phyloP scores from a whole-genome alignment of 129 eudicot species.

The Flaveria bidentis region DNA sequence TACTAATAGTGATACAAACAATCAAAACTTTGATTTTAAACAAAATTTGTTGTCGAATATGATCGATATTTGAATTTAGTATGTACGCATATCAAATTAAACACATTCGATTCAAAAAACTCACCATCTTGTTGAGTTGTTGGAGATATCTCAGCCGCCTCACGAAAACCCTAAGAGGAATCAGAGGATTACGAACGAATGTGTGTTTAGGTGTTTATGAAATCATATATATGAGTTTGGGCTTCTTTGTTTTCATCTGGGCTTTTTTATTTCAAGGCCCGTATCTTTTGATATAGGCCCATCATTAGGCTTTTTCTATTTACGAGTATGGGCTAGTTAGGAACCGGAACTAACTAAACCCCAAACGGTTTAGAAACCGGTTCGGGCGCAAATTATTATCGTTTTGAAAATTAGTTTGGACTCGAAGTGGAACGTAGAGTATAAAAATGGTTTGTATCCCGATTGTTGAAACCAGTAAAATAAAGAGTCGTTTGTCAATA shows the following conservation, averaged over 20 bases:
- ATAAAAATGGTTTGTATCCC: no score
- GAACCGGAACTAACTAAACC: no score
- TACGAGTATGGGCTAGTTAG: no score
- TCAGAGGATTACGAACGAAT: background rate
- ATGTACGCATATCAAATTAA: background rate
- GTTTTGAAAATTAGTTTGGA: no score
- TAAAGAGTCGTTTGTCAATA: no score
- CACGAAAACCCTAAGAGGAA: conserved; percentile 2
- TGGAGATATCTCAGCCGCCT: conserved; percentile 9
- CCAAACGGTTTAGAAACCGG: no score
- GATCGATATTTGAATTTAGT: background rate
- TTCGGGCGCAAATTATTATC: no score
- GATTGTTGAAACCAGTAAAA: no score
- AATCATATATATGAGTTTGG: background rate
- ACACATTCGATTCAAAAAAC: background rate
- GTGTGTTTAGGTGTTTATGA: background rate
- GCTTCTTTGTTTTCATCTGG: background rate
- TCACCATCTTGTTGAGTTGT: background rate
- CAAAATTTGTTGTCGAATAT: background rate
- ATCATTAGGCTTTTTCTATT: no score
- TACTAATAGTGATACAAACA: background rate
- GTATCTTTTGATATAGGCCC: no score
- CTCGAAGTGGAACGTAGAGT: no score
- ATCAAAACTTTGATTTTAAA: background rate
- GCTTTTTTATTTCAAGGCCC: background rate